Base-by-base conservation (phyloP, 805 yeast species). In the Saccharomyces cerevisiae region DNA sequence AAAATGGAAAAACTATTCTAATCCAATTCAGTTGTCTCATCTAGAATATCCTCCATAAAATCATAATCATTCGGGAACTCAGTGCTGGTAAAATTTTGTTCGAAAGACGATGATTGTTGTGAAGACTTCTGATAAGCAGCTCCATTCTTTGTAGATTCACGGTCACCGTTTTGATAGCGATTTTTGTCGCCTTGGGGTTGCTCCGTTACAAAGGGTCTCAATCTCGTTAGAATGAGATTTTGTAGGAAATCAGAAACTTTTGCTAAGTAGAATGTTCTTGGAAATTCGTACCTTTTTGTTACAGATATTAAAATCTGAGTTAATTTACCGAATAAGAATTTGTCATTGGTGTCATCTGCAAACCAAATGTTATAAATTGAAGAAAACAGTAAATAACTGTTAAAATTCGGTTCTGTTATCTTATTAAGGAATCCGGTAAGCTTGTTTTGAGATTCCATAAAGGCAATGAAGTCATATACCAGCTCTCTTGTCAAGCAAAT, bases 391-490 rank as follows among this genome's bases (percentile, higher is more conserved):
- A 10, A 52, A 49, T 36, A 57, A 41, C 28, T 50, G 51, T 46
- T 57, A 53, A 57, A 61, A 46, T 51, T 57, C 32, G 51, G 55
- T 49, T 58, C 57, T 36, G 53, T 54, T 51, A 55, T 47, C 22
- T 56, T 58, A 41, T 54, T 56, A 49, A 58, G 51, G 29, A 56
- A 46, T 36, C 53, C 55, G 29, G 58, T 53, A 30, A 59, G 49
- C 46, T 52, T 59, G 32, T 55, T 57, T 28, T 57, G 60, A 27
- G 58, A 56, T 28, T 61, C 57, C n/a, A 62, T 55, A 29, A 61
- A 59, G 22, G 50, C 50, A 17, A 54, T 55, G 49, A 61, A 62
- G 32, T 61, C 56, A 24, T 52, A 50, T 5, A 62, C 17, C 30
- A 63, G 43, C 46, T 63, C 67, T 36, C 53, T 53, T 4, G 61